These are phyloP conservation scores for Cyclotella atomus DNA, from an alignment of 108 stramenopile genomes.

Conservation along the genomic window DNA sequence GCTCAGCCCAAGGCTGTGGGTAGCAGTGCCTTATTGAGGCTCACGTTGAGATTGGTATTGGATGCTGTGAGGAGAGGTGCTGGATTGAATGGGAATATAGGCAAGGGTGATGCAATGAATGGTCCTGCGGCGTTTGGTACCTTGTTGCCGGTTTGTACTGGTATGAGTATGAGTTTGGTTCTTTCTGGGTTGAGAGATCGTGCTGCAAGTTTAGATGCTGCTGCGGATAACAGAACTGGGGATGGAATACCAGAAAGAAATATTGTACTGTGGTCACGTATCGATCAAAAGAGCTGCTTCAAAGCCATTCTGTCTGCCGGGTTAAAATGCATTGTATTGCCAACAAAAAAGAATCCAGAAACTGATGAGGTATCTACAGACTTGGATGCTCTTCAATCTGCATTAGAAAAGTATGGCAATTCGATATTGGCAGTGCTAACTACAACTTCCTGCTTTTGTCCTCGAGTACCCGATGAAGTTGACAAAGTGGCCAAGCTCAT, in stretches of 20 bases:
- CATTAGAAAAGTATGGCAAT: constrained; percentile 54
- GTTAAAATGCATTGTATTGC: constrained; percentile 87
- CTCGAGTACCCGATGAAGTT: constrained; percentile 94
- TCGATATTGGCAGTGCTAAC: constrained; percentile 89
- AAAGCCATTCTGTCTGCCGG: constrained; percentile 95
- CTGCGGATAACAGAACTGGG: background rate
- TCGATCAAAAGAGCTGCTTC: constrained; percentile 99
- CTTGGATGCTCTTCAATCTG: constrained; percentile 74
- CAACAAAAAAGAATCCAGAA: constrained; percentile 56
- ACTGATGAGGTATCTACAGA: constrained; percentile 93
- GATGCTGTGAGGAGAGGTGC: constrained; percentile 92
- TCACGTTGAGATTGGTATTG: constrained; percentile 76
- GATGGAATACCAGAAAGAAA: constrained; percentile 40
- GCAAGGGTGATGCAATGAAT: constrained; percentile 21
- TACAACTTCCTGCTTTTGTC: constrained; percentile 98
- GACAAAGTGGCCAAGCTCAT: constrained; percentile 89
- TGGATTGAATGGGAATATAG: constrained; percentile 61
- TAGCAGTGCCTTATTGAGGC: constrained; percentile 86
- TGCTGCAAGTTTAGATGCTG: constrained; percentile 26
- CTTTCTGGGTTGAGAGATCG: constrained; percentile 70
- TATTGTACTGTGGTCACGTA: constrained; percentile 91
- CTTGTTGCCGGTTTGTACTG: constrained; percentile 93
- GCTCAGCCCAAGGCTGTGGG: constrained; percentile 99
- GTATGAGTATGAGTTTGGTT: constrained; percentile 89
- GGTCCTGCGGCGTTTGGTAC: constrained; percentile 77